Evolutionary conservation across 2,329 filamentous ascomycete genomes (phyloP).

Genomic region (Pseudonectria buxi): DNA sequence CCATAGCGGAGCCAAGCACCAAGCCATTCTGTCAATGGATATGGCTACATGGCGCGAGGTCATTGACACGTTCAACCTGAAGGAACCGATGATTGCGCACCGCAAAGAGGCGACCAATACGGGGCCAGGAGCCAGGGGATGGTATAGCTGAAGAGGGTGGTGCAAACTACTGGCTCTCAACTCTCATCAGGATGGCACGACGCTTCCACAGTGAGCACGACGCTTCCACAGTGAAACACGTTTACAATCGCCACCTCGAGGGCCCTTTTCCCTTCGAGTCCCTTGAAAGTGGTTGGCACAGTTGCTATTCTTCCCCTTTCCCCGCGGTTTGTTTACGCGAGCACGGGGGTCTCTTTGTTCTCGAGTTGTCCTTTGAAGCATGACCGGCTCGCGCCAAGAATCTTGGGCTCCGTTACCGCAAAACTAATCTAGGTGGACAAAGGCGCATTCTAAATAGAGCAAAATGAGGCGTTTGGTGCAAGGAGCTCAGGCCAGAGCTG

Average conservation of each 20-base stretch:
- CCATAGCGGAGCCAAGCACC: conserved; percentile 61
- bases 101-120: conserved; percentile 52
- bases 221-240: no score
- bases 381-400: not conserved
- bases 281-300: no score
- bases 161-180: no score
- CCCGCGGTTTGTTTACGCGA: not conserved
- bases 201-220: not conserved
- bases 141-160: conserved; percentile 52
- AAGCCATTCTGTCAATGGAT: conserved; percentile 84
- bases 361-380: not conserved
- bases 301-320: not conserved
- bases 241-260: no score
- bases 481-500: no score
- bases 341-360: not conserved
- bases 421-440: no score
- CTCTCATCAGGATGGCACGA: not conserved
- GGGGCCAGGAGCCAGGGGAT: conserved; percentile 52
- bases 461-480: no score
- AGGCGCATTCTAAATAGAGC: no score
- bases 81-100: conserved; percentile 78
- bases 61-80: conserved; percentile 68
- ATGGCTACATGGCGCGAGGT: conserved; percentile 76
- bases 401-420: no score
- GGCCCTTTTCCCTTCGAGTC: no score